phyloP scores from a whole-genome alignment of 495 filamentous ascomycete species.

The Haplographium delicatum region DNA sequence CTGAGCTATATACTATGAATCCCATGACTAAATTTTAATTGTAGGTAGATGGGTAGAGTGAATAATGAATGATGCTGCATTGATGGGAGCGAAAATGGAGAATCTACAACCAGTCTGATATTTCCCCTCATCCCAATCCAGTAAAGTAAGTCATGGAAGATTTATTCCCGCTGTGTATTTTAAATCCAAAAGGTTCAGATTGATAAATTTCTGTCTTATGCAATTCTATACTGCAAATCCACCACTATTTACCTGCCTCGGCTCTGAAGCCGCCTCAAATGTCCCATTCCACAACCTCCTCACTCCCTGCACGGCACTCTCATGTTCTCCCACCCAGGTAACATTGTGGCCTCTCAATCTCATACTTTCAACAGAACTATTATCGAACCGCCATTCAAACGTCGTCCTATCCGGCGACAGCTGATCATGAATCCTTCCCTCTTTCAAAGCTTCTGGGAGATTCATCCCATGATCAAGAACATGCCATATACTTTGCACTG shows the following conservation, averaged over 20 bases:
- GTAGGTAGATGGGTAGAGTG: no score
- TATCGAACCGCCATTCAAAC: constrained; percentile 70
- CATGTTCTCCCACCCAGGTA: constrained; percentile 57
- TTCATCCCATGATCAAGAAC: constrained; percentile 60
- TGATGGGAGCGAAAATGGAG: no score
- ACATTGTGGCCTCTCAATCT: constrained; percentile 63
- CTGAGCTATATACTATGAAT: no score
- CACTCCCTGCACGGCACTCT: constrained; percentile 68
- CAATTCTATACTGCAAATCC: constrained; percentile 56
- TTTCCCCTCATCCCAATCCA: no score
- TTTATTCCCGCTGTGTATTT: no score
- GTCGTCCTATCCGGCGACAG: constrained; percentile 61
- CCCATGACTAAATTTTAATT: no score
- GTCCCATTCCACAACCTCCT: constrained; percentile 64
- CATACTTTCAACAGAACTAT: constrained; percentile 61
- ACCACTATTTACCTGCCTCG: constrained; percentile 67
- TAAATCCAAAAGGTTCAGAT: no score
- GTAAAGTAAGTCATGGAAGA: no score
- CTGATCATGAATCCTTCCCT: constrained; percentile 78
- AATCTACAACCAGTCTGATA: no score
- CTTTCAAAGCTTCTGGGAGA: constrained; percentile 54
- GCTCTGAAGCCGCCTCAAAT: constrained; percentile 61
- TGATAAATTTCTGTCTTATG: constrained; percentile 15
- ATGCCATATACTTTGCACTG: constrained; percentile 69
- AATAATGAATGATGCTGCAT: no score